A percentile compares a stretch with the other conserved stretches of the same genome.
These are phyloP conservation scores for Digitaria exilis DNA, from an alignment of 202 grass and related monocot genomes.

Conservation along the genomic window DNA sequence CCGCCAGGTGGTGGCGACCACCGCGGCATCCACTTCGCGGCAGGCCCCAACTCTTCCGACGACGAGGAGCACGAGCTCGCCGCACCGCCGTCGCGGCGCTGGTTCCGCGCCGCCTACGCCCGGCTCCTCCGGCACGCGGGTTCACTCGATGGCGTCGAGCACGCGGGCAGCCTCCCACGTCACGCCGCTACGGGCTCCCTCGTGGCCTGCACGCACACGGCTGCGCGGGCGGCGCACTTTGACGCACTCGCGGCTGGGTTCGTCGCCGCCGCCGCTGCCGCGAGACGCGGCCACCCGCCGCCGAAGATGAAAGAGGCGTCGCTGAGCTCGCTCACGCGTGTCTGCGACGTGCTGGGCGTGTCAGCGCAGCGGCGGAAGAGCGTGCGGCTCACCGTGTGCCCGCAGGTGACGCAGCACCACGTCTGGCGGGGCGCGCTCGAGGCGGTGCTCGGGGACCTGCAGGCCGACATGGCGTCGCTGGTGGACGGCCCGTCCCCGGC, in stretches of 20 bases:
- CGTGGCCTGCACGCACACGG: slow-evolving; percentile 32
- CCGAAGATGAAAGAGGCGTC: slow-evolving; percentile 28
- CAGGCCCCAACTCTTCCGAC: neutral
- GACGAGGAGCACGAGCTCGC: slow-evolving; percentile 22
- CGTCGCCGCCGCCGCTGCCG: slow-evolving; percentile 33
- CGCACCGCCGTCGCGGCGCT: slow-evolving; percentile 41
- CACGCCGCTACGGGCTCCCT: slow-evolving; percentile 33
- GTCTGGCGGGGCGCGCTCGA: slow-evolving; percentile 66
- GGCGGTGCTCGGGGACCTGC: slow-evolving; percentile 66
- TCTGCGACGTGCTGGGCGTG: slow-evolving; percentile 72
- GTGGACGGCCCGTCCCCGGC: slow-evolving; percentile 32
- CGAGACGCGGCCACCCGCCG: neutral
- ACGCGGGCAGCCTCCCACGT: slow-evolving; percentile 36
- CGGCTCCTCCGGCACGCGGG: slow-evolving; percentile 61
- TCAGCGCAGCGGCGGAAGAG: slow-evolving; percentile 67
- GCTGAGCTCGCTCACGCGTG: slow-evolving; percentile 61
- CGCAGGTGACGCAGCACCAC: slow-evolving; percentile 90
- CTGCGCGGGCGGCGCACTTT: slow-evolving; percentile 53
- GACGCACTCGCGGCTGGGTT: slow-evolving; percentile 57
- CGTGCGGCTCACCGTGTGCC: slow-evolving; percentile 69
- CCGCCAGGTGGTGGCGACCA: neutral
- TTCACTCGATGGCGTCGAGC: slow-evolving; percentile 40
- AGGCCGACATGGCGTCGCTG: slow-evolving; percentile 48
- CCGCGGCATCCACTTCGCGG: slow-evolving; percentile 40
- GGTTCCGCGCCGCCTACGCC: slow-evolving; percentile 67